Conservation (phyloP, 345 rosid genomes). For the Zanthoxylum bungeanum region DNA sequence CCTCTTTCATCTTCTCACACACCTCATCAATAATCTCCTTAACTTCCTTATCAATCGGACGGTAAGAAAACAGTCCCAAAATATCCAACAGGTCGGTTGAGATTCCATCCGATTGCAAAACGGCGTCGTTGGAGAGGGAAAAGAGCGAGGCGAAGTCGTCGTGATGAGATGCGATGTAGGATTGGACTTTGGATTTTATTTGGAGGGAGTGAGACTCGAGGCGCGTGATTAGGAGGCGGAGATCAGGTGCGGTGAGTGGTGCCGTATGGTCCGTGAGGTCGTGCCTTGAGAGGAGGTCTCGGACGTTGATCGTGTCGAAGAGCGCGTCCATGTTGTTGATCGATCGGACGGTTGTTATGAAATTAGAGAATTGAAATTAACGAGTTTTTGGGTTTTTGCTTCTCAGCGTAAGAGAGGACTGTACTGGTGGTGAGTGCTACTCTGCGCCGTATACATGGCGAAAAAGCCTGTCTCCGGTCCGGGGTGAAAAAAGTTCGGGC, state of each 20-base stretch:
- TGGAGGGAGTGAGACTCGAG: constrained; percentile 89
- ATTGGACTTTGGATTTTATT: constrained; percentile 82
- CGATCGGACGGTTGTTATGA: neutral
- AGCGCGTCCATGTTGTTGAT: constrained; percentile 37
- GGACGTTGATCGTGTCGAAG: constrained; percentile 63
- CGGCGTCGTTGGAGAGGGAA: constrained; percentile 69
- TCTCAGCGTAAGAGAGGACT: neutral
- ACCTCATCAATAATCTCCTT: constrained; percentile 53
- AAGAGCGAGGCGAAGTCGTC: constrained; percentile 76
- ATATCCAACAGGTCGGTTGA: constrained; percentile 45
- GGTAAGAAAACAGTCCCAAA: constrained; percentile 50
- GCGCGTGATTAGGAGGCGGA: constrained; percentile 80
- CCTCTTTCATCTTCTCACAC: constrained; percentile 52
- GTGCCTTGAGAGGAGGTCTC: constrained; percentile 80
- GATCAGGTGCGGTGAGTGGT: constrained; percentile 94
- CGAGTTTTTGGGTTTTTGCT: too few species aligned
- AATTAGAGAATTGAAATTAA: neutral
- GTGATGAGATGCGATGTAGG: constrained; percentile 75
- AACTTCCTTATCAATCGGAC: constrained; percentile 65
- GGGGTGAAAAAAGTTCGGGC: too few species aligned
- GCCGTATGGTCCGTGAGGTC: constrained; percentile 75
- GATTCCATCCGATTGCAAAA: constrained; percentile 45
- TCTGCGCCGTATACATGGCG: constrained; percentile 26
- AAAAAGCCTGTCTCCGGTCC: too few species aligned
- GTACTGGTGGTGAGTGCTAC: constrained; percentile 14